A percentile compares a stretch with the other conserved stretches of the same genome.
phyloP scores from a whole-genome alignment of 2,329 filamentous ascomycete genomes.

The Aspergillus ochraceus region DNA sequence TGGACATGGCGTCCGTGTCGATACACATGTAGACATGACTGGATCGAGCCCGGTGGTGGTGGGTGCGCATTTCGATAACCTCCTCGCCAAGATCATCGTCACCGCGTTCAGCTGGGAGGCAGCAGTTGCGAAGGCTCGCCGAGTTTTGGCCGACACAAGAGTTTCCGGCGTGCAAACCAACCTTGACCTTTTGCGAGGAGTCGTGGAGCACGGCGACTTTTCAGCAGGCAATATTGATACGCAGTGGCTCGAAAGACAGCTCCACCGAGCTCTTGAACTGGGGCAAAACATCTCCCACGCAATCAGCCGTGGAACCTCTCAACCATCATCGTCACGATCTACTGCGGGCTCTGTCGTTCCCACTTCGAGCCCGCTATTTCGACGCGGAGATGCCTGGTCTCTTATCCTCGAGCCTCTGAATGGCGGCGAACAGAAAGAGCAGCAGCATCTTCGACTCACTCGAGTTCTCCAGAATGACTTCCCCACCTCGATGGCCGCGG shows the following conservation, averaged over 20 bases:
- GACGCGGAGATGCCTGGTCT: constrained; percentile 61
- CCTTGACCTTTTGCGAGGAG: constrained; percentile 54
- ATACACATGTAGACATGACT: constrained; percentile 53
- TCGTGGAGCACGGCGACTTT: constrained; percentile 55
- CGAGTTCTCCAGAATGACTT: constrained; percentile 62
- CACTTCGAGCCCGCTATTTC: constrained; percentile 49
- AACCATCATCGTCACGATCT: neutral
- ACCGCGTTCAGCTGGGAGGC: constrained; percentile 56
- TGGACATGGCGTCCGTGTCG: constrained; percentile 59
- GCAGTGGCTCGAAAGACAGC: constrained; percentile 57
- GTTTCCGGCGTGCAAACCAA: constrained; percentile 62
- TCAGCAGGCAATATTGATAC: constrained; percentile 51
- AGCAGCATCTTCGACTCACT: constrained; percentile 56
- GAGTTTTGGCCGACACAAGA: constrained; percentile 56
- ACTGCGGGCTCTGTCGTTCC: constrained; percentile 18
- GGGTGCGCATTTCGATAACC: constrained; percentile 58
- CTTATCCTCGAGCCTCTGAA: constrained; percentile 46
- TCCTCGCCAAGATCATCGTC: constrained; percentile 61
- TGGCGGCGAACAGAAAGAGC: constrained; percentile 19
- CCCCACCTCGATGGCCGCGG: constrained; percentile 55
- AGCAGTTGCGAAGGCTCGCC: constrained; percentile 53
- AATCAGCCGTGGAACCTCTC: constrained; percentile 1
- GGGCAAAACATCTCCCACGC: constrained; percentile 31
- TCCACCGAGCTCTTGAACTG: constrained; percentile 41
- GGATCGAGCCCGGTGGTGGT: constrained; percentile 44